Base-by-base conservation (phyloP, 352 stramenopile genomes). In the Globisporangium paroecandrum region DNA sequence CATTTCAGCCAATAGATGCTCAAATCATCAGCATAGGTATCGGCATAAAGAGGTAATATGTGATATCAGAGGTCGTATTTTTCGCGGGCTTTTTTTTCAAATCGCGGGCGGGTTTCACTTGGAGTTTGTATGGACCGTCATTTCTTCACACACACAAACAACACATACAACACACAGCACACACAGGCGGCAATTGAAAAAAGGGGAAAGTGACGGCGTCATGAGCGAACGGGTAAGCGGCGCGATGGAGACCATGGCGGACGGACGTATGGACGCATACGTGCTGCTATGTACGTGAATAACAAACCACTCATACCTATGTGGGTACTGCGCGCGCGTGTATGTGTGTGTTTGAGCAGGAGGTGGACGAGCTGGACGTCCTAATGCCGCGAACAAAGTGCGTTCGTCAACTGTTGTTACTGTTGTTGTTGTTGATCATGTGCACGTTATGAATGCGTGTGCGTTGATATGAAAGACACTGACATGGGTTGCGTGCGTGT, bases 361-460 rank as follows among this genome's bases (percentile, higher is more conserved):
- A 66, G 4, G 70, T 79, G 61, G 82, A 91, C 66, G 85, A 91
- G 25, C 77, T 93, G 25, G 80, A 85, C 57, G 47, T 67, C 69
- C 73, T 90, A 18, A 93, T 93, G 85, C 85, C 85, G 43, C 83
- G 85, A 27, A 91, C 83, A 55, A 89, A 77, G 85, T 93, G 22
- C 57, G 67, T 63, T 24, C 27, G 7, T 43, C 13, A 8, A 24
- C 22, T n/a, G 53, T 58, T 22, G 24, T 7, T 18, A 12, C 12
- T 41, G 54, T 41, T 22, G 34, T 57, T 4, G 29, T 8, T 32
- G 29, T 51, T 51, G 15, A 29, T 24, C 27, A 24, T 12, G 3
- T 51, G 32, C 13, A 15, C 27, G 43, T 12, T 49, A 24, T 51
- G 43, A 12, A 24, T 51, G 43, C 15, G 6, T 10, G 18, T 22